Evolutionary conservation across 1,139 yeast species (phyloP).

Genomic region (Suhomyces yuchorum): DNA sequence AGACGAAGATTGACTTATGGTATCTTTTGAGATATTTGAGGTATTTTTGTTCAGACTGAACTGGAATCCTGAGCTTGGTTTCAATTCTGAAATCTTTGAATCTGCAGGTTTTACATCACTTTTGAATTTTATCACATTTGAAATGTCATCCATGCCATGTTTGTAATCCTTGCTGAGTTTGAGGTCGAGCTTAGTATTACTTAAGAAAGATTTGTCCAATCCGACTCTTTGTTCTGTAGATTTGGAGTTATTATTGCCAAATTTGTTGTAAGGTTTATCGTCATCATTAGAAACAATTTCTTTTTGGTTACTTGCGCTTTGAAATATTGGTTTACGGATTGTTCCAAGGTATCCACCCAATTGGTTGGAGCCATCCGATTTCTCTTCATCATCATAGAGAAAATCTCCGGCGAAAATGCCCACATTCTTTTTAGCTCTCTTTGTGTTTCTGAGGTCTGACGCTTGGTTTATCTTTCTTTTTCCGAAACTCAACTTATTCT

Average conservation of each 20-base stretch:
- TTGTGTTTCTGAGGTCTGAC: constrained; percentile 11
- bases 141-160: constrained; percentile 27
- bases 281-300: constrained; percentile 18
- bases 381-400: constrained; percentile 31
- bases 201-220: constrained; percentile 22
- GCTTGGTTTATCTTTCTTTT: constrained; percentile 12
- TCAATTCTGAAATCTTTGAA: constrained; percentile 11
- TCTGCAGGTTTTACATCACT: constrained; percentile 18
- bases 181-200: constrained; percentile 22
- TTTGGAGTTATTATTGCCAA: constrained; percentile 15
- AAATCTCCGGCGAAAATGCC: constrained; percentile 42
- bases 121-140: constrained; percentile 35
- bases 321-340: constrained; percentile 33
- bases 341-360: constrained; percentile 37
- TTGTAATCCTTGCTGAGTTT: constrained; percentile 33
- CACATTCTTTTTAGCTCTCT: constrained; percentile 22
- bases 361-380: constrained; percentile 18
- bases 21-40: background rate
- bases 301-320: background rate
- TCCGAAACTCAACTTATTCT: constrained; percentile 25
- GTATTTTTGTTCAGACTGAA: constrained; percentile 35
- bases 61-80: constrained; percentile 44
- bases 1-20: background rate
- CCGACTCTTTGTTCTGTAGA: constrained; percentile 23
- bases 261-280: constrained; percentile 18